Conservation (phyloP, 2,329 filamentous ascomycete species). For the Diplodia intermedia region DNA sequence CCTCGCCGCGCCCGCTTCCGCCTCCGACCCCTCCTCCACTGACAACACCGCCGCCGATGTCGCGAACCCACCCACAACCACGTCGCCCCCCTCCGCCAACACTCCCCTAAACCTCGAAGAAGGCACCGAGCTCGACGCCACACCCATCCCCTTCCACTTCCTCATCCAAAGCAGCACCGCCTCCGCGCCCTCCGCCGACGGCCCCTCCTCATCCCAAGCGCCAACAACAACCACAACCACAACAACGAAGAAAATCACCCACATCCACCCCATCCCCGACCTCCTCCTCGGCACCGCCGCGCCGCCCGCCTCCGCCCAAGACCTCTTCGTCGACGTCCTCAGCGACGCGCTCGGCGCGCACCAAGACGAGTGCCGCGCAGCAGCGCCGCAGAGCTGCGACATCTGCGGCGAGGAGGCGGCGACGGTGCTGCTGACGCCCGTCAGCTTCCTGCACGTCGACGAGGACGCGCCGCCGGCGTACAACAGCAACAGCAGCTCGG, state of each 20-base stretch:
- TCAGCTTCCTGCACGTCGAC: slow-evolving; percentile 23
- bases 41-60: not conserved
- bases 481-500: not conserved
- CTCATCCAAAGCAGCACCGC: slow-evolving; percentile 2
- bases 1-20: not conserved
- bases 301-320: not conserved
- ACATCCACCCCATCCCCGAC: slow-evolving; percentile 4
- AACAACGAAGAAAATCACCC: not conserved
- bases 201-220: not conserved
- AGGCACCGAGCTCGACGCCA: slow-evolving; percentile 1
- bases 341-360: not conserved
- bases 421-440: slow-evolving; percentile 23
- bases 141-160: slow-evolving; percentile 30
- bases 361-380: slow-evolving; percentile 6
- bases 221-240: not conserved
- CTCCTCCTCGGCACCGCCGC: slow-evolving; percentile 15
- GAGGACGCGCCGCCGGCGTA: not conserved
- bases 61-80: not conserved
- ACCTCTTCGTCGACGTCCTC: slow-evolving; percentile 22
- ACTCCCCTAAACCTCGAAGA: not conserved
- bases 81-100: not conserved
- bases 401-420: slow-evolving; percentile 1
- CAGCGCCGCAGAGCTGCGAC: slow-evolving; percentile 2
- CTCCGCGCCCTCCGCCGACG: not conserved
- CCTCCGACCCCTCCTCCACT: not conserved